Percentiles rank a stretch among this genome's conserved stretches.
These are phyloP conservation scores for Phytophthora colocasiae DNA, from an alignment of 352 stramenopile genomes.

Conservation along the genomic window DNA sequence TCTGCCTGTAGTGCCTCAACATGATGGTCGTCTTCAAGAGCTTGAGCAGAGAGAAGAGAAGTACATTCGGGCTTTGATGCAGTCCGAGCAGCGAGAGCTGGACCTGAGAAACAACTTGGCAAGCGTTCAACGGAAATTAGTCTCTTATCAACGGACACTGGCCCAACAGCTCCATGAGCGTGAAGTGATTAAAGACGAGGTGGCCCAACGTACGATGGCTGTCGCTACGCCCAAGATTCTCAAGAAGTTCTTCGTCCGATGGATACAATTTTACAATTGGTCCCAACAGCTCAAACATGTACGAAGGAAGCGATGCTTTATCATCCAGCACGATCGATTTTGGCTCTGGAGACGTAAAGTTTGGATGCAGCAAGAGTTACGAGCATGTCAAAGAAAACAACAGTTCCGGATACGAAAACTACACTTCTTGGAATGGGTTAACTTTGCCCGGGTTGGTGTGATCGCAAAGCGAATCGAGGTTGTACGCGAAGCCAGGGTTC, in stretches of 20 bases:
- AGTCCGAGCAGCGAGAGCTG: slow-evolving; percentile 78
- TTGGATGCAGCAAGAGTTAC: slow-evolving; percentile 59
- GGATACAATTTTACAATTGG: slow-evolving; percentile 66
- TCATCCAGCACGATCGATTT: slow-evolving; percentile 68
- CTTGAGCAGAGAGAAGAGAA: slow-evolving; percentile 75
- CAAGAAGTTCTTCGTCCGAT: slow-evolving; percentile 63
- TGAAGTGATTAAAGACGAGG: slow-evolving; percentile 63
- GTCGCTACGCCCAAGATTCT: slow-evolving; percentile 64
- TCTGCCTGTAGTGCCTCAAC: background rate
- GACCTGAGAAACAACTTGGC: slow-evolving; percentile 65
- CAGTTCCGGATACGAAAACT: slow-evolving; percentile 28
- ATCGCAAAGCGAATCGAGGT: slow-evolving; percentile 49
- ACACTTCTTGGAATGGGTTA: slow-evolving; percentile 66
- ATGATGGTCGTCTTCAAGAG: slow-evolving; percentile 50
- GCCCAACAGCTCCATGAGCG: slow-evolving; percentile 52
- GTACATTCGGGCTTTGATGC: slow-evolving; percentile 79
- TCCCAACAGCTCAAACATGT: slow-evolving; percentile 56
- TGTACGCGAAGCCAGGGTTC: slow-evolving; percentile 33
- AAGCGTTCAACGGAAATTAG: slow-evolving; percentile 52
- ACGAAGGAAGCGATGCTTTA: slow-evolving; percentile 49
- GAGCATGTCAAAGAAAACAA: slow-evolving; percentile 30
- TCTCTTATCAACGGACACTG: slow-evolving; percentile 49
- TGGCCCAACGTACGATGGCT: slow-evolving; percentile 44
- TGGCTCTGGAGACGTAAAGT: slow-evolving; percentile 65
- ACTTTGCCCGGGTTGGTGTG: slow-evolving; percentile 58